Conservation (phyloP, 2,329 filamentous ascomycete genomes). For the Talaromyces sp. region DNA sequence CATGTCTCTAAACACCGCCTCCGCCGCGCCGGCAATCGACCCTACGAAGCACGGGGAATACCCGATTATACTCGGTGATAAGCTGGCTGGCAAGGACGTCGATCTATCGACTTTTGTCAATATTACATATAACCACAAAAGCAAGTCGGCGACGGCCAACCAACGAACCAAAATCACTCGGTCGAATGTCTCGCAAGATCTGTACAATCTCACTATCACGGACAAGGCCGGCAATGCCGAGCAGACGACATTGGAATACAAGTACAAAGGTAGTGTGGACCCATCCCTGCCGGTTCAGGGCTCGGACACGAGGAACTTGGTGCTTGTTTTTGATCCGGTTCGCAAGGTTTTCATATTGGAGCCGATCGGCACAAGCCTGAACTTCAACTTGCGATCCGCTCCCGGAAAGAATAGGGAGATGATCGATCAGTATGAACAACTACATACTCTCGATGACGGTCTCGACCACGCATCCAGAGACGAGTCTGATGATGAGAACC, state of each 20-base stretch:
- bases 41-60: constrained; percentile 42
- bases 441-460: constrained; percentile 42
- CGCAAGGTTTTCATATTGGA: constrained; percentile 77
- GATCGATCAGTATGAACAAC: constrained; percentile 60
- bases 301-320: constrained; percentile 29
- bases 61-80: constrained; percentile 40
- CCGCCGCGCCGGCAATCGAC: constrained; percentile 27
- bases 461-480: constrained; percentile 14
- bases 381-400: constrained; percentile 74
- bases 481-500: constrained; percentile 34
- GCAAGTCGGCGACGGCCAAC: constrained; percentile 33
- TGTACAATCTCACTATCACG: constrained; percentile 36
- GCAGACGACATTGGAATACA: constrained; percentile 31
- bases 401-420: constrained; percentile 64
- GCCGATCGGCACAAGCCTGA: constrained; percentile 71
- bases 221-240: constrained; percentile 36
- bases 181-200: constrained; percentile 26
- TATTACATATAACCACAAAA: constrained; percentile 43
- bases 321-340: constrained; percentile 68
- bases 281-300: constrained; percentile 23
- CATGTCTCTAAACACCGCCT: constrained; percentile 11
- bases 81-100: constrained; percentile 25
- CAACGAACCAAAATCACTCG: constrained; percentile 33
- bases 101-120: constrained; percentile 27
- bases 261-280: constrained; percentile 37